Conservation (phyloP, 495 filamentous ascomycete genomes). For the Immersiella caudata region DNA sequence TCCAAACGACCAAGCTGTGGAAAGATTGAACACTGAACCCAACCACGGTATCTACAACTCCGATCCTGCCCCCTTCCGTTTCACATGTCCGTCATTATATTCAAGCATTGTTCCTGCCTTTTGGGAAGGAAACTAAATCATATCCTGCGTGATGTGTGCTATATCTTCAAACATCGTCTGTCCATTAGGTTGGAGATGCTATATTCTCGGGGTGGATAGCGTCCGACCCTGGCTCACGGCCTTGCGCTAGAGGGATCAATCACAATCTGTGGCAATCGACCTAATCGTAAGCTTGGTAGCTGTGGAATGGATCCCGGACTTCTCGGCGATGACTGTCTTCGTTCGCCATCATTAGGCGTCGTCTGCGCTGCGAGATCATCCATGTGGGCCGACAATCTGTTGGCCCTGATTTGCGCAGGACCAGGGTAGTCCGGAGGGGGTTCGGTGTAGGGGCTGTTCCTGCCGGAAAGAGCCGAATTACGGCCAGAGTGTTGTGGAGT, state of each 20-base stretch:
- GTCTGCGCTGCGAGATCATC: slow-evolving; percentile 30
- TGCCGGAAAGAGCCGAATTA: slow-evolving; percentile 36
- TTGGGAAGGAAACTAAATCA: background rate
- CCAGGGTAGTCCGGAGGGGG: slow-evolving; percentile 56
- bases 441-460: slow-evolving; percentile 42
- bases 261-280: slow-evolving; percentile 52
- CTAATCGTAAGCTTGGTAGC: slow-evolving; percentile 49
- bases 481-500: slow-evolving; percentile 37
- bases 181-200: no score
- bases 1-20: background rate
- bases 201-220: no score
- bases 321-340: slow-evolving; percentile 31
- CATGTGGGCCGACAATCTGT: slow-evolving; percentile 39
- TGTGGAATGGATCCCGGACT: slow-evolving; percentile 41
- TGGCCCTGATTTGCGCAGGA: slow-evolving; percentile 34
- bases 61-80: background rate
- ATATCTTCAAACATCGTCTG: no score
- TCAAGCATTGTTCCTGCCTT: background rate
- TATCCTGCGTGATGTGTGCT: background rate
- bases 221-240: slow-evolving; percentile 26
- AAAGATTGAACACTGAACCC: background rate
- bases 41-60: background rate
- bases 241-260: slow-evolving; percentile 54
- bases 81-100: background rate
- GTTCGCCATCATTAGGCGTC: slow-evolving; percentile 21